Percentiles rank a stretch among this genome's conserved stretches.
These are phyloP conservation scores for Lactarius sanguifluus DNA, from an alignment of 768 basidiomycete species.

Conservation along the genomic window DNA sequence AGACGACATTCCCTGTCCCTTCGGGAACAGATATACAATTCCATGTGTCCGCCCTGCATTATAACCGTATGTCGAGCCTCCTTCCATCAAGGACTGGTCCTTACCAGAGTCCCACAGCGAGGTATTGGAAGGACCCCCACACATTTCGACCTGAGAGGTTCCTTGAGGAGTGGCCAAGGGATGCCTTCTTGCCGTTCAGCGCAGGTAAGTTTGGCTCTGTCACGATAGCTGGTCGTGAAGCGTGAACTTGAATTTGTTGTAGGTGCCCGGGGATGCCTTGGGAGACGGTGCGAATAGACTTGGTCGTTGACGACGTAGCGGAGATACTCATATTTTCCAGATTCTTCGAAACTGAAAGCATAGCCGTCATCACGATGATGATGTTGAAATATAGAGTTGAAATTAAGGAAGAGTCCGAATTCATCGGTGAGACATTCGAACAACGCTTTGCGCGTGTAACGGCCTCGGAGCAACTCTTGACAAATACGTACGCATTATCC, in stretches of 20 bases:
- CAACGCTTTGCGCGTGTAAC: conserved; percentile 38
- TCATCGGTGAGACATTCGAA: conserved; percentile 45
- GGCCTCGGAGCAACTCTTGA: not conserved
- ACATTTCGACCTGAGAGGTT: conserved; percentile 44
- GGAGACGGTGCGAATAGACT: conserved; percentile 23
- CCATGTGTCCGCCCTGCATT: conserved; percentile 45
- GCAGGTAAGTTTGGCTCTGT: conserved; percentile 17
- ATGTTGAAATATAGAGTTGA: conserved; percentile 47
- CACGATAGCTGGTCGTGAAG: not conserved
- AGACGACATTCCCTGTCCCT: conserved; percentile 43
- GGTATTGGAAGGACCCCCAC: conserved; percentile 56
- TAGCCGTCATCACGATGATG: conserved; percentile 48
- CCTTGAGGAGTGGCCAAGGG: conserved; percentile 35
- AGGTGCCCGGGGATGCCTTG: conserved; percentile 31
- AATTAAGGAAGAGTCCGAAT: conserved; percentile 51
- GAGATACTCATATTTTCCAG: conserved; percentile 32
- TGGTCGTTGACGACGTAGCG: not conserved
- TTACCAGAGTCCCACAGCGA: conserved; percentile 38
- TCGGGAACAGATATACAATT: conserved; percentile 43
- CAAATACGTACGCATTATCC: conserved; percentile 12
- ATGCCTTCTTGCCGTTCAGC: conserved; percentile 39
- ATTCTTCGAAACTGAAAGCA: conserved; percentile 51
- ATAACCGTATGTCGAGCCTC: conserved; percentile 44
- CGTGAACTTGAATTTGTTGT: not conserved
- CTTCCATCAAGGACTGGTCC: not conserved